Percentiles rank a stretch among this genome's conserved stretches.
These are phyloP conservation scores for Solanum habrochaites DNA, from an alignment of 257 asterid species.

Conservation along the genomic window DNA sequence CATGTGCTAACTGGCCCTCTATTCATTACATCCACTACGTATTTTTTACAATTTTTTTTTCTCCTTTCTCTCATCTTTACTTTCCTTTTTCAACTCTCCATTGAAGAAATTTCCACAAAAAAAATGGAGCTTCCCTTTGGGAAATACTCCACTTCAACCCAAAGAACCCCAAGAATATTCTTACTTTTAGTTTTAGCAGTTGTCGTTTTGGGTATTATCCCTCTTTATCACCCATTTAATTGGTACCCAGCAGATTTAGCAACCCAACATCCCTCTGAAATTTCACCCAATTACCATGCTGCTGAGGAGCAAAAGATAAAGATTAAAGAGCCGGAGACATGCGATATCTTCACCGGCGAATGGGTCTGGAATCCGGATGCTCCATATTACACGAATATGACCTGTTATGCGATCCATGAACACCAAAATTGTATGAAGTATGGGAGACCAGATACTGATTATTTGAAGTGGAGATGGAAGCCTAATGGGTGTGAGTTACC, in stretches of 20 bases:
- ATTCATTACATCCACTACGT: neutral
- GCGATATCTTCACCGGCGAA: slow-evolving; percentile 43
- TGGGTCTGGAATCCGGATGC: slow-evolving; percentile 51
- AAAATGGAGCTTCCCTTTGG: slow-evolving; percentile 22
- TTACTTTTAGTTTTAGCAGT: slow-evolving; percentile 10
- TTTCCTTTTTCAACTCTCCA: neutral
- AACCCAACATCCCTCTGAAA: neutral
- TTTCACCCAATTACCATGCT: neutral
- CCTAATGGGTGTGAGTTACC: slow-evolving; percentile 48
- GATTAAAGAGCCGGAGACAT: neutral
- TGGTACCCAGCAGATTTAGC: neutral
- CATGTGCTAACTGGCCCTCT: neutral
- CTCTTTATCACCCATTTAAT: slow-evolving; percentile 19
- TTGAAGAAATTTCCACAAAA: neutral
- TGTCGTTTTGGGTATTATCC: slow-evolving; percentile 23
- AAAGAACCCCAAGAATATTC: slow-evolving; percentile 6
- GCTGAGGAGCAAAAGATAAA: neutral
- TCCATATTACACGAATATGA: slow-evolving; percentile 44
- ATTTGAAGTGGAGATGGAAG: slow-evolving; percentile 29
- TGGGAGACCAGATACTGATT: slow-evolving; percentile 22
- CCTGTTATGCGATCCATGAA: slow-evolving; percentile 21
- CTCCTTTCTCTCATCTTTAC: neutral
- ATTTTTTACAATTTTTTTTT: neutral
- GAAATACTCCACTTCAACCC: slow-evolving; percentile 1
- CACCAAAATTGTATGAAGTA: slow-evolving; percentile 19